Evolutionary conservation across 2,329 filamentous ascomycete species (phyloP), one percentile per base, ranked within the genome.

Genomic region (Drechslerella coelobrocha): DNA sequence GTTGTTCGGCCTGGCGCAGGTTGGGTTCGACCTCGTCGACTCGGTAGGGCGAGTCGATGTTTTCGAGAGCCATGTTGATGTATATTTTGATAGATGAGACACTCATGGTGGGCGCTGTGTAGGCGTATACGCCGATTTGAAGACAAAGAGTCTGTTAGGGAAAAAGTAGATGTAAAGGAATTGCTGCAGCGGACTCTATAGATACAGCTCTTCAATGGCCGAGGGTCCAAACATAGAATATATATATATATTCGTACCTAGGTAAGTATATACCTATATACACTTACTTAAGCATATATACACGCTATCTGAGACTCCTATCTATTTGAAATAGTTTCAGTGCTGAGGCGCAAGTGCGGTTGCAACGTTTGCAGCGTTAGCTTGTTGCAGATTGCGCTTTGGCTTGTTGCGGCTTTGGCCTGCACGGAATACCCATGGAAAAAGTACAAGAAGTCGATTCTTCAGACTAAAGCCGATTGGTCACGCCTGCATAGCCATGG

Each of bases 71-170:
- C 26, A 37, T 39, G 12, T 62, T 62, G 37, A 62, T 55, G 19
- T 62, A 62, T 37, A 62, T 62, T 55, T 29, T 55, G 21, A 62
- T 23, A 9, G 59, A 39, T 62, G 59, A 62, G 50, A 62, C 21
- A 50, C 59, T 62, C 59, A 62, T 62, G 2, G n/a, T 29, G 23
- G 41, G 2, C 39, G 39, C 2, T 24, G 26, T 56, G 21, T 26
- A 56, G 19, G 2, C 0, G 31, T 55, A 26, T 39, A 23, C 17
- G n/a, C 54, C 21, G 23, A 37, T 45, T n/a, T 6, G 39, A 6
- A 21, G 37, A 37, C 2, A 48, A 14, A 27, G 41, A 9, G 2
- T 34, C 9, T 47, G 41, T n/a, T 37, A 21, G 26, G 31, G 2
- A 39, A 3, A 4, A 27, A 41, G 7, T 39, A 27, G 17, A 10